Conservation (phyloP, 352 stramenopile genomes). For the Pythium aristosporum region DNA sequence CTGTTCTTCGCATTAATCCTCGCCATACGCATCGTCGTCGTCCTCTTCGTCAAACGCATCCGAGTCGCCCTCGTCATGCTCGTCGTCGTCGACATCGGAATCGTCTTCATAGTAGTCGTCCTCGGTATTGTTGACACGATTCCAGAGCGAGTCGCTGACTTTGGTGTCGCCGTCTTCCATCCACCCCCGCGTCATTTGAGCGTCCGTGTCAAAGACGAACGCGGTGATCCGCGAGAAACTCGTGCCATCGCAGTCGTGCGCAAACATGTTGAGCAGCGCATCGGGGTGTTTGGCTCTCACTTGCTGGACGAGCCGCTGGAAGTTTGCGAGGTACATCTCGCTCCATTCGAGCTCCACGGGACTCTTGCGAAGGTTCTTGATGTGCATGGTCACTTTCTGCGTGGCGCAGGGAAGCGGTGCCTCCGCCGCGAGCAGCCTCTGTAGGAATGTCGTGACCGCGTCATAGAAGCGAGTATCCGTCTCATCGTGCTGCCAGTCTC, state of each 20-base stretch:
- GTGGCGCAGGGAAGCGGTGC: not conserved
- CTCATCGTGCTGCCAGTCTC: not conserved
- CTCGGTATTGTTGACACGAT: not conserved
- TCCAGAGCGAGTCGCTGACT: not conserved
- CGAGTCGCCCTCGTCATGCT: not conserved
- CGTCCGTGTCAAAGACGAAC: not conserved
- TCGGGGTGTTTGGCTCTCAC: not conserved
- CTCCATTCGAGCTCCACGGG: not conserved
- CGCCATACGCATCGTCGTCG: not conserved
- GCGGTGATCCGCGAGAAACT: not conserved
- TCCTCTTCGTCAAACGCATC: not conserved
- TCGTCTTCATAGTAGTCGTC: not conserved
- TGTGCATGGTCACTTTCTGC: not conserved
- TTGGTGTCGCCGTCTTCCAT: not conserved
- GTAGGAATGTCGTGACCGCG: not conserved
- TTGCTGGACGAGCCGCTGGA: not conserved
- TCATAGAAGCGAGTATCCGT: not conserved
- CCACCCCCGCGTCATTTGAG: not conserved
- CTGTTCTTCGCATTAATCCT: no score
- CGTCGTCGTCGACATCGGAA: not conserved
- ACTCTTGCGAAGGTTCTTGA: not conserved
- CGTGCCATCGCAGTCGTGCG: not conserved
- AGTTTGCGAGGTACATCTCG: not conserved
- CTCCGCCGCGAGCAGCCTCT: not conserved
- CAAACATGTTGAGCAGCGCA: not conserved